Percentiles rank a stretch among this genome's conserved stretches.
These are phyloP conservation scores for Penicillium sp. DNA, from an alignment of 2,329 filamentous ascomycete species.

Conservation along the genomic window DNA sequence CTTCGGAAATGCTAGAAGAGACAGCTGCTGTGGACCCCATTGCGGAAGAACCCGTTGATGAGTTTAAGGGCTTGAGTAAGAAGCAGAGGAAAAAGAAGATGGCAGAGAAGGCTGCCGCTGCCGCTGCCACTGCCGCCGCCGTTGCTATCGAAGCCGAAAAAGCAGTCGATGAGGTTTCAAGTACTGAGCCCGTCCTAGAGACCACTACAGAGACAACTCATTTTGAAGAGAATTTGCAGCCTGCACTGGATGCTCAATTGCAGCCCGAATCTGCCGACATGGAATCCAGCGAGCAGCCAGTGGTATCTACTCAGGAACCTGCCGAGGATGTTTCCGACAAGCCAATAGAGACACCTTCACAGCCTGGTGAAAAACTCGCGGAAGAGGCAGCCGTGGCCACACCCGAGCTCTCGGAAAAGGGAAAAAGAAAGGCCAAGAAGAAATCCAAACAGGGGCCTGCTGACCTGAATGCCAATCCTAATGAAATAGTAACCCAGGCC, in stretches of 20 bases:
- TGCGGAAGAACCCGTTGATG: background rate
- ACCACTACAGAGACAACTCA: background rate
- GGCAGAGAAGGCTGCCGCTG: slow-evolving; percentile 12
- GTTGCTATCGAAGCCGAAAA: slow-evolving; percentile 9
- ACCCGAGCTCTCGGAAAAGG: slow-evolving; percentile 38
- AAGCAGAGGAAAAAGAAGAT: slow-evolving; percentile 27
- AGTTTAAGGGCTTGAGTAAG: slow-evolving; percentile 29
- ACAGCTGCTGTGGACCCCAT: background rate
- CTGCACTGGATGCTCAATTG: background rate
- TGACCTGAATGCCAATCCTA: background rate
- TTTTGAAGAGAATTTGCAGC: background rate
- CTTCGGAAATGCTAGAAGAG: slow-evolving; percentile 1
- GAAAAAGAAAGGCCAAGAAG: slow-evolving; percentile 37
- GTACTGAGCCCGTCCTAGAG: background rate
- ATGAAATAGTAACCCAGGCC: background rate
- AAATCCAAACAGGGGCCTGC: slow-evolving; percentile 16
- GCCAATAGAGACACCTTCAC: background rate
- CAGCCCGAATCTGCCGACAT: background rate
- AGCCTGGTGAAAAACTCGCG: background rate
- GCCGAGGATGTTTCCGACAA: background rate
- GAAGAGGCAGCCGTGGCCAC: slow-evolving; percentile 11
- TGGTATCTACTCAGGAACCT: background rate
- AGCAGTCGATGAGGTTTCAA: background rate
- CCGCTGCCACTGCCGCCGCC: slow-evolving; percentile 11
- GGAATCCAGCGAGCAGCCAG: background rate